Evolutionary conservation across 2,329 filamentous ascomycete species (phyloP).

Genomic region (Akanthomyces uredinophilus): DNA sequence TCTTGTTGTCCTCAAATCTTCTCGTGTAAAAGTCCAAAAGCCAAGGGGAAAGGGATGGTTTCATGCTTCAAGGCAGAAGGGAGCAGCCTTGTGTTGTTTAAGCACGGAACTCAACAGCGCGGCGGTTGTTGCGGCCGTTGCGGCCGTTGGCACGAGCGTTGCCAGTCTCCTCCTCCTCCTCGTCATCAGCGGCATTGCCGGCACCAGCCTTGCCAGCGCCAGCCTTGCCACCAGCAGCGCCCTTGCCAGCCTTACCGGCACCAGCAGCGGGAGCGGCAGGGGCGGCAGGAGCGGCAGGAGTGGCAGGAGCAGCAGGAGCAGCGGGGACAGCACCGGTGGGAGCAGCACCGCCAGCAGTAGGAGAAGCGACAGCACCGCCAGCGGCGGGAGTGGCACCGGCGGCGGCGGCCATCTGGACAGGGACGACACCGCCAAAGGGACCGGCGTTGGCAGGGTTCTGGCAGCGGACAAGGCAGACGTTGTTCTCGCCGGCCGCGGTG

Average conservation of each 20-base stretch:
- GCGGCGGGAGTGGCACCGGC: slow-evolving; percentile 16
- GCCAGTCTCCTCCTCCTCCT: slow-evolving; percentile 7
- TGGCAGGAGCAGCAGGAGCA: not conserved
- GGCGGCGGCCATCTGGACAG: slow-evolving; percentile 42
- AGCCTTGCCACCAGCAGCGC: not conserved
- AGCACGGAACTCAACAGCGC: slow-evolving; percentile 18
- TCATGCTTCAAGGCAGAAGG: not conserved
- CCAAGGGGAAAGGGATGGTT: not conserved
- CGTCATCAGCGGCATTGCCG: not conserved
- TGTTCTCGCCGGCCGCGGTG: slow-evolving; percentile 51
- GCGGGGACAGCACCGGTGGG: not conserved
- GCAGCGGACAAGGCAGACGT: slow-evolving; percentile 59
- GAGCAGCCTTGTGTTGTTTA: slow-evolving; percentile 3
- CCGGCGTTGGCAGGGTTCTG: slow-evolving; percentile 56
- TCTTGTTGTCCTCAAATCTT: not conserved
- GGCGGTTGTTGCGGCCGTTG: slow-evolving; percentile 14
- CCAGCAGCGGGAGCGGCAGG: not conserved
- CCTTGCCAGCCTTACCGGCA: not conserved
- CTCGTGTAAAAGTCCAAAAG: not conserved
- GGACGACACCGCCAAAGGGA: slow-evolving; percentile 58
- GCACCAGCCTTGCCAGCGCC: not conserved
- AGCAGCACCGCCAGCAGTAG: not conserved
- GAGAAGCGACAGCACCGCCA: slow-evolving; percentile 1
- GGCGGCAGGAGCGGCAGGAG: not conserved
- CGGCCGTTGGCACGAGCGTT: slow-evolving; percentile 2